Base-by-base conservation (phyloP, 1,284 basidiomycete species). In the Fomes fomentarius region DNA sequence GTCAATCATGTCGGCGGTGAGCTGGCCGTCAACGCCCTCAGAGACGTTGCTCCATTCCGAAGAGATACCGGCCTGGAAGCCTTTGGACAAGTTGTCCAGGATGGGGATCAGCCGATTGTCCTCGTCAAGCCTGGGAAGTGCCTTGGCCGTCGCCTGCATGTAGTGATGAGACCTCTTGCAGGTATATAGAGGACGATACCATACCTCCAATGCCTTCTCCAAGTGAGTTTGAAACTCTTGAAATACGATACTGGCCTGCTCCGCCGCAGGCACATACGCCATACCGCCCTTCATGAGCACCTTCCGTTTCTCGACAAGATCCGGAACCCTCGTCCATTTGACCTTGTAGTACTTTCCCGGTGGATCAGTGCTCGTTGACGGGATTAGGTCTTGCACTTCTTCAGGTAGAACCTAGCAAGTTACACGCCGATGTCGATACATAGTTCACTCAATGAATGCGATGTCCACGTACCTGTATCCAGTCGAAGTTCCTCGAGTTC, bases 1-100 rank as follows among this genome's bases (percentile, higher is more conserved):
- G 66, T 98, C 93, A 2, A 99, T 80, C 94, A 97, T 96, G 50
- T 96, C 94, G 1, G 96, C 96, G 41, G 85, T 95, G 61, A 99
- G 84, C 45, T 82, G 81, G 48, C 85, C 83, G 0, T 82, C 82
- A 31, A 79, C 78, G 5, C 72, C 73, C 12, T 79, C 78, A 11
- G 79, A 75, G 8, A 79, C 71, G n/a, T 80, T 74, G 46, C 74
- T 77, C 85, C 92, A 94, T 67, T 94, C 91, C 9, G 90, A 89
- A 1, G 92, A 86, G 33, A 96, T 85, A 31, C 97, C 97, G 1
- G 93, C 90, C 31, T 96, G 77, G 83, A 98, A 98, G 51, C 94
- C 95, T 71, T 94, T 88, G 8, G 94, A 96, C 14, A 99, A 82
- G 69, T 98, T 96, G 60, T 92, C 84, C 4, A 99, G 84, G 44